Evolutionary conservation across 2,329 filamentous ascomycete genomes (phyloP).

Genomic region (Ophiostoma sp.): DNA sequence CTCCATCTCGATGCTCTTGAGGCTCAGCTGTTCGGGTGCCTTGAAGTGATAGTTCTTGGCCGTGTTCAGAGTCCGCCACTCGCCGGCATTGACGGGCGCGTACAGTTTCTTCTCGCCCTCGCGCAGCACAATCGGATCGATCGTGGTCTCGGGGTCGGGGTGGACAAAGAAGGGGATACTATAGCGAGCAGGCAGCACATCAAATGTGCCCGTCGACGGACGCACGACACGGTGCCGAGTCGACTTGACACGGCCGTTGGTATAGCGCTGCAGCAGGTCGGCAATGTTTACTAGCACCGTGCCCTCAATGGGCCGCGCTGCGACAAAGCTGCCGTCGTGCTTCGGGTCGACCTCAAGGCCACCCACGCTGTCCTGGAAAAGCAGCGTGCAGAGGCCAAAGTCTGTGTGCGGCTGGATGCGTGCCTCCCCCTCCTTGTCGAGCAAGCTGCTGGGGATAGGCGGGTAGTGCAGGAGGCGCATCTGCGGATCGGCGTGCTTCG

Average conservation of each 20-base stretch:
- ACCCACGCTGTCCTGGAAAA: slow-evolving; percentile 13
- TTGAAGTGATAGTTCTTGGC: slow-evolving; percentile 16
- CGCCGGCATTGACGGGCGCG: slow-evolving; percentile 3
- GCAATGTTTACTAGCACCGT: slow-evolving; percentile 19
- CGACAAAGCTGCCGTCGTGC: slow-evolving; percentile 2
- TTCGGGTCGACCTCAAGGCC: slow-evolving; percentile 12
- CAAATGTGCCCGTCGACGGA: background rate
- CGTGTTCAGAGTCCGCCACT: slow-evolving; percentile 16
- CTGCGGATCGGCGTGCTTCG: slow-evolving; percentile 17
- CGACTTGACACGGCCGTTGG: slow-evolving; percentile 15
- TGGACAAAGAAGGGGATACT: slow-evolving; percentile 12
- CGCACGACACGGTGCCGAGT: slow-evolving; percentile 12
- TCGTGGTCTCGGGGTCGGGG: slow-evolving; percentile 9
- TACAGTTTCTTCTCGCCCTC: slow-evolving; percentile 12
- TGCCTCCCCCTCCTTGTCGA: slow-evolving; percentile 1
- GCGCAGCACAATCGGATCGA: slow-evolving; percentile 10
- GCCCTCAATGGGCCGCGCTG: slow-evolving; percentile 3
- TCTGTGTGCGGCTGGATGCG: slow-evolving; percentile 15
- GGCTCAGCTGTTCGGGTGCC: slow-evolving; percentile 7
- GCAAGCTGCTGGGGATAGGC: background rate
- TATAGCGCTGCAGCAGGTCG: slow-evolving; percentile 17
- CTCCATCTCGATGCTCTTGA: slow-evolving; percentile 16
- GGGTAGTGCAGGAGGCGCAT: slow-evolving; percentile 19
- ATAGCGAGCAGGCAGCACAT: slow-evolving; percentile 9
- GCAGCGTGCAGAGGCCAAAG: slow-evolving; percentile 15